Evolutionary conservation across 2,329 filamentous ascomycete species (phyloP), one percentile per base, ranked within the genome.

Genomic region (Chlorencoelia australis): DNA sequence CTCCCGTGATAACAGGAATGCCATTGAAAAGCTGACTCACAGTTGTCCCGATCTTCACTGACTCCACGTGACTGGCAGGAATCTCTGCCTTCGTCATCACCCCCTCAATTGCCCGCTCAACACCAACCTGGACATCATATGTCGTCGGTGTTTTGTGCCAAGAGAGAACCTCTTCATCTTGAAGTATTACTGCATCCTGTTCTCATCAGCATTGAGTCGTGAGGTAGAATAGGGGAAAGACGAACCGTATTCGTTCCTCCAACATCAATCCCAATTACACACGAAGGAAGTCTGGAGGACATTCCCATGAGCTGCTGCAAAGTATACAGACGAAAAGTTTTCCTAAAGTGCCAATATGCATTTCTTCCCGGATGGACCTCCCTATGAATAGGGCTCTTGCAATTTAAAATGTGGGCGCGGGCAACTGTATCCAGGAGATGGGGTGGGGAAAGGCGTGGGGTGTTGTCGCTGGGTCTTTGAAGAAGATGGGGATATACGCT

Each of bases 171-270:
- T 44, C 37, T 11, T 52, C 44, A 30, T 41, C 39, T 26, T 52
- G 51, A 10, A 54, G 38, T 17, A 52, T 43, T 7, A 49, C 47
- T 5, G 43, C 51, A 35, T 39, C 37, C 37, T 50, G 40, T n/a
- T 14, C 20, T 42, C 30, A 42, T 31, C 17, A 14, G 11, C 7
- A 11, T 4, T 9, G 4, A 5, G 10, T 9, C 9, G 11, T 7
- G 8, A 22, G 10, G 7, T 31, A 17, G 10, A 22, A 16, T 15
- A 21, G 9, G 4, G 5, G 20, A 10, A n/a, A 9, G 16, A 33
- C 34, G 8, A 17, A 41, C 47, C 39, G 71, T 72, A 0, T 73
- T 78, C 0, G 74, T 78, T 11, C 73, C 73, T 6, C 74, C 73
- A 18, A 78, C 66, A 45, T 78, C 73, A 2, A 75, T 50, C 13